phyloP scores from a whole-genome alignment of 139 green algal genomes.

The Micractinium conductrix region DNA sequence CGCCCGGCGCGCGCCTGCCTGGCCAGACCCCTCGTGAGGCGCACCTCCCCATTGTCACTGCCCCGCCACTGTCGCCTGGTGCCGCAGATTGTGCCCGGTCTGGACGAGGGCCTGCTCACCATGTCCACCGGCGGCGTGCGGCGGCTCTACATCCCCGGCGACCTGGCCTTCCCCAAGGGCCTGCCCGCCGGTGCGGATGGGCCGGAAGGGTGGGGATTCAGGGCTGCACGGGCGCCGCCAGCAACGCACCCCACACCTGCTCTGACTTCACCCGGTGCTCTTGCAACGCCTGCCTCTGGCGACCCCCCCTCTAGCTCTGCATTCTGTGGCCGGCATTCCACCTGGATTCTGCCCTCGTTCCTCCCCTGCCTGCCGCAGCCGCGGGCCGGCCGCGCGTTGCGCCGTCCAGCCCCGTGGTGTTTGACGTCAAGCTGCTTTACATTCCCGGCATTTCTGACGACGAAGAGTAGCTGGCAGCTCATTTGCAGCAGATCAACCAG shows the following conservation, averaged over 20 bases:
- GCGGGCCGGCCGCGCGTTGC: constrained; percentile 77
- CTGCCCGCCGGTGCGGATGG: constrained; percentile 60
- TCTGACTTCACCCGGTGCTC: too few relatives aligned
- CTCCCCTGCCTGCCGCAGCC: too few relatives aligned
- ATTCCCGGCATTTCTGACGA: constrained; percentile 76
- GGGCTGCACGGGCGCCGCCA: background rate
- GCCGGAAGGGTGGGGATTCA: too few relatives aligned
- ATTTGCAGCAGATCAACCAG: background rate
- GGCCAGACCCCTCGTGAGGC: too few relatives aligned
- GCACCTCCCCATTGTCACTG: too few relatives aligned
- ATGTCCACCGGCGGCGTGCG: constrained; percentile 91
- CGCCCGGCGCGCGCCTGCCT: too few relatives aligned
- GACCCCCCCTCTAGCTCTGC: too few relatives aligned
- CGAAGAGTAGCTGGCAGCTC: too few relatives aligned
- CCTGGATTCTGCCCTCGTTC: too few relatives aligned
- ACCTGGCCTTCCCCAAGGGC: constrained; percentile 91
- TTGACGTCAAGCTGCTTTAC: constrained; percentile 94
- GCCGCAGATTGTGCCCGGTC: constrained; percentile 68
- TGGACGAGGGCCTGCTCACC: constrained; percentile 91
- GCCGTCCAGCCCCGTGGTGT: constrained; percentile 78
- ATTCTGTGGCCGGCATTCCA: too few relatives aligned
- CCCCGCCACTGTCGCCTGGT: too few relatives aligned
- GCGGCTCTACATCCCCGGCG: constrained; percentile 94
- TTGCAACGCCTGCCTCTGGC: too few relatives aligned
- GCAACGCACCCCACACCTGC: background rate